Base-by-base conservation (phyloP, 73 alveolate species). In the Loxodes magnus region DNA sequence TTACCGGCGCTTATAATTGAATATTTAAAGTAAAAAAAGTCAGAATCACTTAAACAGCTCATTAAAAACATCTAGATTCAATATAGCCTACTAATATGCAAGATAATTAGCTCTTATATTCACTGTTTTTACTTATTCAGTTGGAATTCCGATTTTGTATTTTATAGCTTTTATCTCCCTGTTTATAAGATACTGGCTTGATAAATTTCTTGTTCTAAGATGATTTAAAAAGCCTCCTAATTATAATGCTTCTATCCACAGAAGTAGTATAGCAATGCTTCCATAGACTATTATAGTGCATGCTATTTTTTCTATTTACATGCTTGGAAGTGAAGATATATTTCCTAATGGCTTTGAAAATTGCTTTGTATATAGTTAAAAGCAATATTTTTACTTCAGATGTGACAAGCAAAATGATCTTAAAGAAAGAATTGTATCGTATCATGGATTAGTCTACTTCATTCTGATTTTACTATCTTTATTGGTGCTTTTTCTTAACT, bases 121-220 rank as follows among this genome's bases (percentile, higher is more conserved):
- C 48, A 46, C 67, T 7, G 15, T 59, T 1, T 20, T 76, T 23
- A 53, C 63, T 37, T 76, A 35, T 38, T 69, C 80, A 6, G 51
- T 74, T 16, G 84, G 84, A 0, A 69, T 76, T 64, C 90, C 90
- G 16, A 27, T 70, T 4, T 72, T 76, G 3, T 67, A 76, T 41
- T 12, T 41, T 5, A 23, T 60, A n/a, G 50, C 35, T 0, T 42
- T 37, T 21, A 10, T 25, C 17, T 6, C 64, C 4, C 22, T 69
- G 31, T 58, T 75, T 29, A 24, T 75, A 17, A 30, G 22, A 7
- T 75, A 75, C 53, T 75, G 83, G 84, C 31, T 72, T 25, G 90
- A 75, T 35, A 58, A 74, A 30, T 35, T 70, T 24, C 46, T 70
- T n/a, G 31, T 70, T 35, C 29, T 56, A 17, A 49, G 67, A 29